These are phyloP conservation scores for Scutellaria minor DNA, from an alignment of 257 asterid species.

Conservation along the genomic window DNA sequence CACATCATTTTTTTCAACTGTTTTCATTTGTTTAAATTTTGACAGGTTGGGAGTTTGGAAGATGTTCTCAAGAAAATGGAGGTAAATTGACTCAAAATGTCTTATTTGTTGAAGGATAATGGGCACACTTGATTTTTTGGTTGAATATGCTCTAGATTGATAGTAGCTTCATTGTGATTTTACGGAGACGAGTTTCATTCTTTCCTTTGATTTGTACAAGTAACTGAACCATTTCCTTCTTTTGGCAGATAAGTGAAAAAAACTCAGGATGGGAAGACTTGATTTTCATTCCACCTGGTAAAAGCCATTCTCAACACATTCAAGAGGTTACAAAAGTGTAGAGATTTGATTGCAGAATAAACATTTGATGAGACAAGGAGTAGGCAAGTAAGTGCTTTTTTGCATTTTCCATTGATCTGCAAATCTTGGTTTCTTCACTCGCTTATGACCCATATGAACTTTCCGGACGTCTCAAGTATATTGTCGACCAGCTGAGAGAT, in stretches of 20 bases:
- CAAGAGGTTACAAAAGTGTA: slow-evolving; percentile 65
- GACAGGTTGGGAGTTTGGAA: slow-evolving; percentile 97
- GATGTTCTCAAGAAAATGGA: slow-evolving; percentile 94
- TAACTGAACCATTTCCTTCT: slow-evolving; percentile 16
- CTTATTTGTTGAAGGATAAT: neutral
- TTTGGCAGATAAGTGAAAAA: slow-evolving; percentile 64
- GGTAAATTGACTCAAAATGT: slow-evolving; percentile 46
- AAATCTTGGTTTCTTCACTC: slow-evolving; percentile 18
- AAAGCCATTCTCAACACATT: slow-evolving; percentile 91
- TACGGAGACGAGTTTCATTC: neutral
- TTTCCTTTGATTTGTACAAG: neutral
- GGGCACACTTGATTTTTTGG: neutral
- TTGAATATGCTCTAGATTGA: neutral
- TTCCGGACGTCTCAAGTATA: slow-evolving; percentile 14
- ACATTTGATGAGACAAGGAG: slow-evolving; percentile 12
- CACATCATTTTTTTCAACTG: slow-evolving; percentile 8
- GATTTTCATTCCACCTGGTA: slow-evolving; percentile 89
- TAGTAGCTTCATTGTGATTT: neutral
- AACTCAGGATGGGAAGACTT: slow-evolving; percentile 95
- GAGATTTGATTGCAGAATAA: slow-evolving; percentile 22
- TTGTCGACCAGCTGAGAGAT: slow-evolving; percentile 11
- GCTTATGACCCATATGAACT: neutral
- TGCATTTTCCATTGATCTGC: slow-evolving; percentile 23
- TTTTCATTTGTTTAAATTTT: slow-evolving; percentile 25
- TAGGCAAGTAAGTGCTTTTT: slow-evolving; percentile 17